Evolutionary conservation across 108 stramenopile species (phyloP).

Genomic region (Fragilaria radians): DNA sequence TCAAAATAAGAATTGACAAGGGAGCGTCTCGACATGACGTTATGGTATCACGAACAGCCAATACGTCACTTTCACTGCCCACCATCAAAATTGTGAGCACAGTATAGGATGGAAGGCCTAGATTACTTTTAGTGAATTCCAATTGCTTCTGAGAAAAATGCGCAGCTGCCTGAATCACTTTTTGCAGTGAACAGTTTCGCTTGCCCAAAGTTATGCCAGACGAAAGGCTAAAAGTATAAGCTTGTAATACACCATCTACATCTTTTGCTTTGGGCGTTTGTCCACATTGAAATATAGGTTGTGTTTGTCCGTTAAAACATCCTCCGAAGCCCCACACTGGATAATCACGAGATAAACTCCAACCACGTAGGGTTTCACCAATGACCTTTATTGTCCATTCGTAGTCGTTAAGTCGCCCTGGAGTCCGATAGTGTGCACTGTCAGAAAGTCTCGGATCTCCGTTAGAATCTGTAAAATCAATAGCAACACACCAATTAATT

Average conservation of each 20-base stretch:
- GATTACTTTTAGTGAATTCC: background rate
- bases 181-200: background rate
- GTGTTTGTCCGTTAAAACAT: background rate
- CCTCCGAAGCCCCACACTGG: conserved; percentile 8
- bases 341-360: background rate
- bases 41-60: background rate
- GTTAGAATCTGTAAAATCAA: conserved; percentile 3
- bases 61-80: background rate
- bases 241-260: background rate
- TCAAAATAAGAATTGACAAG: background rate
- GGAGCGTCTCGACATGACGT: background rate
- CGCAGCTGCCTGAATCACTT: background rate
- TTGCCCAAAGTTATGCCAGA: background rate
- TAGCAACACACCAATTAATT: background rate
- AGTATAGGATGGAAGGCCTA: background rate
- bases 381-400: conserved; percentile 2
- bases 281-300: background rate
- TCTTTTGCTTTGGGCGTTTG: background rate
- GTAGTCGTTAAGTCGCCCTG: conserved; percentile 2
- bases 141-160: background rate
- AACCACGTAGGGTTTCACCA: background rate
- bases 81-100: background rate
- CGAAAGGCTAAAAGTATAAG: background rate
- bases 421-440: background rate
- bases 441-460: background rate